Conservation (phyloP, 2,329 filamentous ascomycete genomes). For the Lasiodiplodia theobromae region DNA sequence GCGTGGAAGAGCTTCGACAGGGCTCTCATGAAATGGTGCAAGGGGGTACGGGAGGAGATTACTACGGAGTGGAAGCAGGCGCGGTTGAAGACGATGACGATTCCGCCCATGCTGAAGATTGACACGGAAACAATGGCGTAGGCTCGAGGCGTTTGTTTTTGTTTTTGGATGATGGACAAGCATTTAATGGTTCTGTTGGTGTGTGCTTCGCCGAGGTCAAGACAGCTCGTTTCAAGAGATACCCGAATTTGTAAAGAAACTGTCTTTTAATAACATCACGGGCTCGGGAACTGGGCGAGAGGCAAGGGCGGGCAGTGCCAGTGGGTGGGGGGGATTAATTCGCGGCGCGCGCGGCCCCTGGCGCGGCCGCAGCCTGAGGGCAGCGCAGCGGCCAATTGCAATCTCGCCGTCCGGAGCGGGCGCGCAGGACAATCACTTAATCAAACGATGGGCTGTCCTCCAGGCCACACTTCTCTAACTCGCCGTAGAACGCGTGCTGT, state of each 20-base stretch:
- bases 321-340: constrained; percentile 14
- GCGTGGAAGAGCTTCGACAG: constrained; percentile 84
- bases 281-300: background rate
- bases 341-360: constrained; percentile 20
- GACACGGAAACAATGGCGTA: constrained; percentile 33
- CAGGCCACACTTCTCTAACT: background rate
- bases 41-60: constrained; percentile 82
- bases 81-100: constrained; percentile 40
- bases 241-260: constrained; percentile 21
- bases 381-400: constrained; percentile 28
- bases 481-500: constrained; percentile 3
- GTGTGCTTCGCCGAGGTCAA: constrained; percentile 14
- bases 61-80: constrained; percentile 70
- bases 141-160: constrained; percentile 11
- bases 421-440: constrained; percentile 25
- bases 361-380: constrained; percentile 19
- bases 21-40: constrained; percentile 84
- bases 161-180: constrained; percentile 14
- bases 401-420: constrained; percentile 21
- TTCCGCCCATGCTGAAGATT: constrained; percentile 49
- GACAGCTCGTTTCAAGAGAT: constrained; percentile 25
- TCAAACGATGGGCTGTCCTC: constrained; percentile 27
- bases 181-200: constrained; percentile 19
- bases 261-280: constrained; percentile 24
- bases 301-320: constrained; percentile 26